These are phyloP conservation scores for Phytophthora idaei DNA, from an alignment of 352 stramenopile genomes.

Conservation along the genomic window DNA sequence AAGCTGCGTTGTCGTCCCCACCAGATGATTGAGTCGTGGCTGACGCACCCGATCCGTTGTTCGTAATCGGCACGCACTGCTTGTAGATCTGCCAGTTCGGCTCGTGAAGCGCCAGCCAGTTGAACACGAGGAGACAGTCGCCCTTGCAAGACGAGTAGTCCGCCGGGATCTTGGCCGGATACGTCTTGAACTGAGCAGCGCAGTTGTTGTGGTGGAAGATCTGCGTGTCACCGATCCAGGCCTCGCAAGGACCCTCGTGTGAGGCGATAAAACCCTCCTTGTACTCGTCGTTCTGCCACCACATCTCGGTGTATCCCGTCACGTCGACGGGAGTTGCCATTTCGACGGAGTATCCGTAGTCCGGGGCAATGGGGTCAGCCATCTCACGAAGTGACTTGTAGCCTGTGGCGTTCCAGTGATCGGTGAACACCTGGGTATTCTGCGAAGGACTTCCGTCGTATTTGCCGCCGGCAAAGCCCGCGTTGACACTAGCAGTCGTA, in stretches of 20 bases:
- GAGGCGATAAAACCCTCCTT: conserved; percentile 44
- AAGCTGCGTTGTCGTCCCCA: not conserved
- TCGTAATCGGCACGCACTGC: conserved; percentile 31
- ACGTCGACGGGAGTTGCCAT: conserved; percentile 36
- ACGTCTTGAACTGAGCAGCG: conserved; percentile 33
- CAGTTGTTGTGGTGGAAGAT: conserved; percentile 60
- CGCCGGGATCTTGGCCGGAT: conserved; percentile 33
- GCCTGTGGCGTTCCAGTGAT: conserved; percentile 30
- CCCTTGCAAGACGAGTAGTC: conserved; percentile 39
- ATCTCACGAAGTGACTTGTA: conserved; percentile 44
- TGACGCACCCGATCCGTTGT: not conserved
- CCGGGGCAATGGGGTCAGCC: conserved; percentile 33
- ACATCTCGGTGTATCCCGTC: conserved; percentile 32
- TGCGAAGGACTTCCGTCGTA: conserved; percentile 37
- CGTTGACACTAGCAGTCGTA: conserved; percentile 30
- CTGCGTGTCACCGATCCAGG: conserved; percentile 59
- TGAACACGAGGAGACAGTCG: conserved; percentile 37
- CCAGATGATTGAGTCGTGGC: not conserved
- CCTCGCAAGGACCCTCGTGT: conserved; percentile 55
- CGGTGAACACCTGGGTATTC: conserved; percentile 36
- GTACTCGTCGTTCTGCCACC: conserved; percentile 50
- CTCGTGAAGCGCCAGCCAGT: conserved; percentile 46
- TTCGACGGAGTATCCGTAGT: conserved; percentile 32
- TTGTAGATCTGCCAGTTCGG: conserved; percentile 53
- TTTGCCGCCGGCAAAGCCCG: conserved; percentile 28